Evolutionary conservation across 805 yeast genomes (phyloP).

Genomic region (Kodamaea kakaduensis): DNA sequence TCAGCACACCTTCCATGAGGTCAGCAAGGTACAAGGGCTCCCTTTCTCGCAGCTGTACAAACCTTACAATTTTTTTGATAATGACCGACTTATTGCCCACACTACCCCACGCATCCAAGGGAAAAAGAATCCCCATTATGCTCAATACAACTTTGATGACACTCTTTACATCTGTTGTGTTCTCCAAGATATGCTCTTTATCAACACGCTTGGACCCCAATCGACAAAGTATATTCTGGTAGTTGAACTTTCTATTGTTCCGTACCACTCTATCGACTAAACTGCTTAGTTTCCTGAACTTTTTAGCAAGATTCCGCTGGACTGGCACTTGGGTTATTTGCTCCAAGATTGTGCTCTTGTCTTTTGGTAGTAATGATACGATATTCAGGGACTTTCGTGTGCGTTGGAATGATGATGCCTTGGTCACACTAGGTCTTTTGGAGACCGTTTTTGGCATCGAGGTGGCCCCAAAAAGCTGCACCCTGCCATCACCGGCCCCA

Average conservation of each 20-base stretch:
- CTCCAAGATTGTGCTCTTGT: not conserved
- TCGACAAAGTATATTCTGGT: constrained; percentile 33
- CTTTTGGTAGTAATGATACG: not conserved
- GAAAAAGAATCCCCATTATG: constrained; percentile 47
- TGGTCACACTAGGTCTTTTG: not conserved
- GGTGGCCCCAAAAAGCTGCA: constrained; percentile 26
- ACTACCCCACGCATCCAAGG: constrained; percentile 51
- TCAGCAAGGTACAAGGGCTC: constrained; percentile 31
- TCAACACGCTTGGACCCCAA: constrained; percentile 22
- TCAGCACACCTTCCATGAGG: constrained; percentile 32
- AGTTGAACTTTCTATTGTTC: constrained; percentile 31
- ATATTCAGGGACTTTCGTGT: not conserved
- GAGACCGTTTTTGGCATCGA: not conserved
- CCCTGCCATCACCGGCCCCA: constrained; percentile 9
- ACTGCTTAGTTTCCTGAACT: constrained; percentile 12
- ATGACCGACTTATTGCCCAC: constrained; percentile 43
- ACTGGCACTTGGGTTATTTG: not conserved
- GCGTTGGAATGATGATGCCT: constrained; percentile 1
- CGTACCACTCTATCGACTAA: constrained; percentile 19
- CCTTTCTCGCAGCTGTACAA: constrained; percentile 35
- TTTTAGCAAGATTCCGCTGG: constrained; percentile 11
- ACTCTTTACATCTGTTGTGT: constrained; percentile 24
- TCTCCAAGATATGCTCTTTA: constrained; percentile 23
- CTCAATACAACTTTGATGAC: constrained; percentile 43
- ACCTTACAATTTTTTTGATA: constrained; percentile 28